Base-by-base conservation (phyloP, 1,139 yeast species). In the Suhomyces taliae region DNA sequence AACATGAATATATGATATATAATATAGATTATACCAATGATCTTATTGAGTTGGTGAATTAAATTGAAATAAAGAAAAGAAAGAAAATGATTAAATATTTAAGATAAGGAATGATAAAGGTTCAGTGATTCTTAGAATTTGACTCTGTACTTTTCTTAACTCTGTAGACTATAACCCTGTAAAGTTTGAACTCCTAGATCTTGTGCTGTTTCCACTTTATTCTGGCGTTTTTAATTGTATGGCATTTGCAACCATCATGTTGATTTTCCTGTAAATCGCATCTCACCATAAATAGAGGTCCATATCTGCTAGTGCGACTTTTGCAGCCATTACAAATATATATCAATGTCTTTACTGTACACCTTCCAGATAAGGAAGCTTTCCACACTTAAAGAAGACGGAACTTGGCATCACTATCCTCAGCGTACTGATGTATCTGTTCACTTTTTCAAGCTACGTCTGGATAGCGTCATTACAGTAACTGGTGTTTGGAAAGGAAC, bases 361-460 rank as follows among this genome's bases (percentile, higher is more conserved):
- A 39, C 52, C 10, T 51, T 53, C 38, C 36, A 41, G 6, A 32
- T 55, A 32, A 45, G 51, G 32, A 55, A 54, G 44, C 44, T 46
- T 27, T 54, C 56, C 33, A 40, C 46, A 2, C 44, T 42, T 36
- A 46, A 41, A 27, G 45, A 38, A 8, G 41, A 46, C 19, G 52
- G 48, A 3, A 34, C 42, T 3, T 66, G 70, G 70, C 47, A 48
- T 38, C 69, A 65, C 43, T 61, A 53, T 37, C 70, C 70, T 2
- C 69, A 65, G 36, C 45, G 70, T 31, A 49, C 66, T 8, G 65
- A 61, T 34, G 37, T 66, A 14, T 53, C 59, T 6, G 51, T 64
- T 10, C 56, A 54, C 37, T 57, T 65, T 37, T 46, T 56, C 26
- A 40, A 47, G 19, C 40, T 43, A 8, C 37, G 34, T 14, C 24